phyloP scores from a whole-genome alignment of 2,329 filamentous ascomycete species.

The Epichloe brachyelytri region DNA sequence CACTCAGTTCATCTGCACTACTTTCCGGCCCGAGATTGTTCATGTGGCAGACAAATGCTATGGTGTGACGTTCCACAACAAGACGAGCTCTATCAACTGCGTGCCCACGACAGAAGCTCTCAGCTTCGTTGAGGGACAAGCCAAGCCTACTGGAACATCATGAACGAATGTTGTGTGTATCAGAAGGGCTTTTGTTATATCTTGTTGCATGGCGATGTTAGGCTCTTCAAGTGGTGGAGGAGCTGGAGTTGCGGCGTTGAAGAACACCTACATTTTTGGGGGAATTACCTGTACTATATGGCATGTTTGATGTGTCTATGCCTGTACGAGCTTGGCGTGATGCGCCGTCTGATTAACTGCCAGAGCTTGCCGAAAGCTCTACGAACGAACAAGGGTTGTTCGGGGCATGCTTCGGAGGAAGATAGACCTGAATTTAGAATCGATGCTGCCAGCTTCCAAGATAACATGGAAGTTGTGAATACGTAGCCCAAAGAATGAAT shows the following conservation, averaged over 20 bases:
- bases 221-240: not conserved
- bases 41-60: constrained; percentile 95
- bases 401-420: not conserved
- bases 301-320: not conserved
- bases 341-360: not conserved
- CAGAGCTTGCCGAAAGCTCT: not conserved
- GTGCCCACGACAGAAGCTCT: constrained; percentile 78
- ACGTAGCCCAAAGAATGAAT: too few relatives aligned
- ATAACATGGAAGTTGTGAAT: not conserved
- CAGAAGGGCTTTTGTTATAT: too few relatives aligned
- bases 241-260: not conserved
- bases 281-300: not conserved
- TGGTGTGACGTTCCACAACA: constrained; percentile 85
- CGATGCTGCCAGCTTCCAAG: not conserved
- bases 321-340: not conserved
- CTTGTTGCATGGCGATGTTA: too few relatives aligned
- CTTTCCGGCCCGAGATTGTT: constrained; percentile 93
- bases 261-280: not conserved
- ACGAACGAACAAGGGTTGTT: too few relatives aligned
- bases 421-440: not conserved
- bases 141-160: constrained; percentile 18
- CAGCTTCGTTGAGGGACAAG: constrained; percentile 84
- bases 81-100: constrained; percentile 88
- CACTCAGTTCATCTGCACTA: constrained; percentile 93
- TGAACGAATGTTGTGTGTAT: not conserved